Evolutionary conservation across 2,329 filamentous ascomycete genomes (phyloP).

Genomic region (Didymella segeticola): DNA sequence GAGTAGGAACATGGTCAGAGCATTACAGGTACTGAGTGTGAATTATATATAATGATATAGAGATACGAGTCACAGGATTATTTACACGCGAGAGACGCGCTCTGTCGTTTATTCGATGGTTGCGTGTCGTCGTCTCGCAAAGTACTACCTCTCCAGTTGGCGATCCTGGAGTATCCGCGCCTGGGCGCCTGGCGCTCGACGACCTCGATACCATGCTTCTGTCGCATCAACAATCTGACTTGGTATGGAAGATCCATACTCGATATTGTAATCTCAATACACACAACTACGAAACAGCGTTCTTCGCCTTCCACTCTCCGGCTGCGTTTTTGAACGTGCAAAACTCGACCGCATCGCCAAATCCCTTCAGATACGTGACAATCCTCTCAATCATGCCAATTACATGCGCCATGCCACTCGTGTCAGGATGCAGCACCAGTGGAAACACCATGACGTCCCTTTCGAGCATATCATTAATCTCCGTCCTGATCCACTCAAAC

Average conservation of each 20-base stretch:
- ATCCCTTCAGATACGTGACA: conserved; percentile 58
- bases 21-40: not conserved
- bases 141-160: conserved; percentile 4
- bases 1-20: not conserved
- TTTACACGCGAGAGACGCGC: conserved; percentile 4
- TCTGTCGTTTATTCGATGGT: not conserved
- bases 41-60: not conserved
- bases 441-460: conserved; percentile 56
- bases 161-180: conserved; percentile 8
- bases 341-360: conserved; percentile 56
- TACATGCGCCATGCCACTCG: conserved; percentile 66
- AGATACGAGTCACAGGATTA: not conserved
- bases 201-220: not conserved
- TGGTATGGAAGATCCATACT: no score
- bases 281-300: conserved; percentile 3
- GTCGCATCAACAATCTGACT: no score
- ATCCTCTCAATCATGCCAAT: conserved; percentile 64
- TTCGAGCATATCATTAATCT: conserved; percentile 47
- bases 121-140: not conserved
- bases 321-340: conserved; percentile 54
- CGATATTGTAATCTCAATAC: no score
- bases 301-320: conserved; percentile 46
- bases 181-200: not conserved
- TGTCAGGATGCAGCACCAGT: conserved; percentile 64
- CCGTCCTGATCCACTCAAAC: conserved; percentile 60